These are phyloP conservation scores for Flaveria trinervia DNA, from an alignment of 129 eudicot genomes.

Conservation along the genomic window DNA sequence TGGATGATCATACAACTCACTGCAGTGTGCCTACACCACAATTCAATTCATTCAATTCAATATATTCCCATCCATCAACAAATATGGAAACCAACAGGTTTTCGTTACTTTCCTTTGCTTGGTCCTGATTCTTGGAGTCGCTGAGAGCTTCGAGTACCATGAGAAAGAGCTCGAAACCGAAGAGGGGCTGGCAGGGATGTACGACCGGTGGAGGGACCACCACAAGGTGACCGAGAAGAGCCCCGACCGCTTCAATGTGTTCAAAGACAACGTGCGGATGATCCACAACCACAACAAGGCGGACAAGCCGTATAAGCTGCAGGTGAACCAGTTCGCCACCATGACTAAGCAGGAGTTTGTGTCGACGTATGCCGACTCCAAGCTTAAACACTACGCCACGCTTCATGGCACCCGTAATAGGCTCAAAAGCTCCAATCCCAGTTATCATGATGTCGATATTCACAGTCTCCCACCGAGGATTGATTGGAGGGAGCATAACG, in stretches of 20 bases:
- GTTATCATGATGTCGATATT: conserved; percentile 7
- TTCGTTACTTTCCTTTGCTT: conserved; percentile 39
- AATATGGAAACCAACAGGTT: conserved; percentile 37
- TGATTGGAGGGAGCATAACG: conserved; percentile 63
- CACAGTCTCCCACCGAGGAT: conserved; percentile 41
- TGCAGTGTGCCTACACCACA: neutral
- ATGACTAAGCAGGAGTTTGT: conserved; percentile 64
- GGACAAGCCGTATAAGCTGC: conserved; percentile 66
- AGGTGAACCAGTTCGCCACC: conserved; percentile 67
- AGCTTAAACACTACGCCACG: neutral
- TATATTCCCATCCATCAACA: neutral
- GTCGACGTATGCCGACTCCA: conserved; percentile 40
- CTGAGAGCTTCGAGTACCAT: conserved; percentile 50
- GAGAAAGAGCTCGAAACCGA: conserved; percentile 69
- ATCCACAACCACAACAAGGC: conserved; percentile 59
- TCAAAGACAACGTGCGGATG: conserved; percentile 49
- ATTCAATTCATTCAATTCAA: neutral
- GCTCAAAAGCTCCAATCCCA: neutral
- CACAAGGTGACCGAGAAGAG: conserved; percentile 49
- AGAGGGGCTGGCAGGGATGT: conserved; percentile 52
- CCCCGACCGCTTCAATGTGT: conserved; percentile 54
- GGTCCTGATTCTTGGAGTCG: conserved; percentile 37
- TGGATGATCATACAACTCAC: neutral
- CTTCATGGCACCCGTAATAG: neutral
- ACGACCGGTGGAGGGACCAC: conserved; percentile 70